Evolutionary conservation across 257 asterid species (phyloP).

Genomic region (Solanum virginianum): DNA sequence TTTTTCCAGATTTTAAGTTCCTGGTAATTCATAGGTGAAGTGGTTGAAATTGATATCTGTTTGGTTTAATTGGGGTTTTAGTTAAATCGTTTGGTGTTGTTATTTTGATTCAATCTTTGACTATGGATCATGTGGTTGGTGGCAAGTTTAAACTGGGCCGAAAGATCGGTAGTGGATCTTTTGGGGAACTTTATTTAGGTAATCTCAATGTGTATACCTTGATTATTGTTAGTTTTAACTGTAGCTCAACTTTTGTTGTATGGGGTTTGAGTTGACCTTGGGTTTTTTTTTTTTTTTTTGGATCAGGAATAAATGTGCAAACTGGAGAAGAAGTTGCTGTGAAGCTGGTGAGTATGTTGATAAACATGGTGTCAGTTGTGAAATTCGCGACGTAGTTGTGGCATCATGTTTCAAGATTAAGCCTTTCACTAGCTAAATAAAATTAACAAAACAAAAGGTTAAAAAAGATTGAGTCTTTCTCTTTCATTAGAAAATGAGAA

Average conservation of each 20-base stretch:
- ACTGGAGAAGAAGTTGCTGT: conserved; percentile 88
- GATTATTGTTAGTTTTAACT: not conserved
- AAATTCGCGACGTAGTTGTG: not conserved
- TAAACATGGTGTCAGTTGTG: not conserved
- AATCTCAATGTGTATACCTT: conserved; percentile 1
- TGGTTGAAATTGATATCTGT: not conserved
- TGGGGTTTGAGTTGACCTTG: not conserved
- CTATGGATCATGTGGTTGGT: conserved; percentile 74
- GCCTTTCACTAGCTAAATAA: not conserved
- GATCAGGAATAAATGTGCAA: conserved; percentile 62
- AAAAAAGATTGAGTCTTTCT: too few relatives aligned
- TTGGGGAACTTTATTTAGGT: conserved; percentile 92
- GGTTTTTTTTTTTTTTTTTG: not conserved
- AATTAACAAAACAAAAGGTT: not conserved
- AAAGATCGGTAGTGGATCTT: conserved; percentile 95
- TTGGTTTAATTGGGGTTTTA: not conserved
- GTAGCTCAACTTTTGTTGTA: not conserved
- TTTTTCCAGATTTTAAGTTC: not conserved
- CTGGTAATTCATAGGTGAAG: not conserved
- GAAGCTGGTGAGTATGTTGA: conserved; percentile 52
- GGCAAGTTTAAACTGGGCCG: conserved; percentile 77
- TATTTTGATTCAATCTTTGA: conserved; percentile 10
- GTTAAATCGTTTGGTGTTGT: not conserved
- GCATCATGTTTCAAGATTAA: not conserved
- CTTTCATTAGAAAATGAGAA: not conserved